These are phyloP conservation scores for Trametes hirsuta DNA, from an alignment of 1,284 basidiomycete genomes.

Conservation along the genomic window DNA sequence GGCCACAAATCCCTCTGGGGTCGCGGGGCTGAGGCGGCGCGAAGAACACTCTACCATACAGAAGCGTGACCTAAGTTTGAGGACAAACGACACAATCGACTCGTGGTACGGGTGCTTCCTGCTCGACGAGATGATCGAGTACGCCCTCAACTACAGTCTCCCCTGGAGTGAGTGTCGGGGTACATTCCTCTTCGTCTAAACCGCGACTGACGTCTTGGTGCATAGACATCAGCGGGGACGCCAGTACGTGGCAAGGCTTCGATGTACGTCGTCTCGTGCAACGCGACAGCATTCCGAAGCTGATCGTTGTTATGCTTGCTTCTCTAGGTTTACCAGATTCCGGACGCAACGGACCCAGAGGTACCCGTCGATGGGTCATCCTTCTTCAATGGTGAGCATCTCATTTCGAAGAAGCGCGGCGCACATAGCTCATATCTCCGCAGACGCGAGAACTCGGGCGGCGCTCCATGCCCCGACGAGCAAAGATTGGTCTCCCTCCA, in stretches of 20 bases:
- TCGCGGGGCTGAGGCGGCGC: neutral
- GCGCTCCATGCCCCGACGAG: slow-evolving; percentile 74
- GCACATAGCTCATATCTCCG: neutral
- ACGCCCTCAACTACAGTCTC: slow-evolving; percentile 46
- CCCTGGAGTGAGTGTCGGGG: slow-evolving; percentile 59
- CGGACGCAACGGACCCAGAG: slow-evolving; percentile 40
- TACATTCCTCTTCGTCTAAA: neutral
- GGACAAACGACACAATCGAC: slow-evolving; percentile 37
- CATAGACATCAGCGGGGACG: slow-evolving; percentile 14
- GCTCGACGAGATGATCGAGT: slow-evolving; percentile 40
- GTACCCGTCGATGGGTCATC: slow-evolving; percentile 35
- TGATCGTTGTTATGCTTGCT: neutral
- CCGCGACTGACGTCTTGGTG: slow-evolving; percentile 1
- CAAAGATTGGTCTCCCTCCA: slow-evolving; percentile 52
- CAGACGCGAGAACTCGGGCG: slow-evolving; percentile 48
- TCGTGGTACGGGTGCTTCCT: slow-evolving; percentile 41
- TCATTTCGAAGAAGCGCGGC: neutral
- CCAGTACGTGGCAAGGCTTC: slow-evolving; percentile 21
- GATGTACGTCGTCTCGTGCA: slow-evolving; percentile 25
- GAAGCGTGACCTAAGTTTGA: slow-evolving; percentile 32
- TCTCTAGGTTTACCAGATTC: slow-evolving; percentile 35
- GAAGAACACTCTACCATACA: neutral
- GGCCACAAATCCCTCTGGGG: neutral
- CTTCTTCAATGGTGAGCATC: slow-evolving; percentile 61
- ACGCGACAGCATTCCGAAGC: neutral